Evolutionary conservation across 371 early-diverging fungal species (phyloP).

Genomic region (Amoeboaphelidium protococcarum): DNA sequence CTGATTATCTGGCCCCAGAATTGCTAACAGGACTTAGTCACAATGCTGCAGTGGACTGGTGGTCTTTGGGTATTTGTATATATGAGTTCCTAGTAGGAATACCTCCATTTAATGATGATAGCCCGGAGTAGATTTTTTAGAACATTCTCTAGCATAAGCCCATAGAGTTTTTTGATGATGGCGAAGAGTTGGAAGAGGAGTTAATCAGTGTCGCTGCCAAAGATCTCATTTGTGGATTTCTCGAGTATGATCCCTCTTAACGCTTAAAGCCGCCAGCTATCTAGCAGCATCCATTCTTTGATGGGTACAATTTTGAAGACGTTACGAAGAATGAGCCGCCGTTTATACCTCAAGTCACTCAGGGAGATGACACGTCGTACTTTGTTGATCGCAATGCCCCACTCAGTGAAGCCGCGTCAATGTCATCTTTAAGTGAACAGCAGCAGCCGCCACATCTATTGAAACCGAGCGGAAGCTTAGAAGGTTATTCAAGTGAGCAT

Average conservation of each 20-base stretch:
- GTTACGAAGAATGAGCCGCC: neutral
- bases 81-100: constrained; percentile 64
- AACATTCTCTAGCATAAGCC: constrained; percentile 31
- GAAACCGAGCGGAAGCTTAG: too few relatives aligned
- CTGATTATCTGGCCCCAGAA: constrained; percentile 92
- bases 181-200: constrained; percentile 19
- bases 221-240: constrained; percentile 33
- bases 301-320: neutral
- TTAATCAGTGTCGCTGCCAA: too few relatives aligned
- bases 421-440: neutral
- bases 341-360: neutral
- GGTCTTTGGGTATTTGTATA: constrained; percentile 69
- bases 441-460: neutral
- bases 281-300: constrained; percentile 1
- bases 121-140: constrained; percentile 48
- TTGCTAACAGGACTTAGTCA: constrained; percentile 49
- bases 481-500: neutral
- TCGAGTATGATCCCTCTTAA: constrained; percentile 31
- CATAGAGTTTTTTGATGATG: constrained; percentile 10
- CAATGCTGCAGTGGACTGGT: constrained; percentile 60
- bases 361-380: neutral
- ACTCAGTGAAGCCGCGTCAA: neutral
- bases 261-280: neutral
- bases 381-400: neutral
- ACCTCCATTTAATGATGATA: constrained; percentile 62